These are phyloP conservation scores for Pythium aristosporum DNA, from an alignment of 352 stramenopile species.

Conservation along the genomic window DNA sequence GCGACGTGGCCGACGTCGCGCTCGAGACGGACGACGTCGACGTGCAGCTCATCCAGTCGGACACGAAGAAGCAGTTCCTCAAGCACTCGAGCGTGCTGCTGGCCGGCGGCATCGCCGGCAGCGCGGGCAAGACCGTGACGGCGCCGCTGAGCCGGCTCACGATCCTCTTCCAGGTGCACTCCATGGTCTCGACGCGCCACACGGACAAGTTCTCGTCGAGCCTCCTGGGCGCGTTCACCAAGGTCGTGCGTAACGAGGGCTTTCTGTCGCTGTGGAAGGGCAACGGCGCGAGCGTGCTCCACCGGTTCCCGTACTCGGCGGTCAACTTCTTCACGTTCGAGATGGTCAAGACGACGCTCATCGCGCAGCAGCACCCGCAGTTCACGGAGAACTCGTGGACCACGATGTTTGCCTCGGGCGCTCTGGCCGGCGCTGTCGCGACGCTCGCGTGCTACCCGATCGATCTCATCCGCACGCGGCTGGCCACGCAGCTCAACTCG, in stretches of 20 bases:
- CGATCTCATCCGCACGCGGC: conserved; percentile 93
- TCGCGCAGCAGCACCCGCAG: conserved; percentile 55
- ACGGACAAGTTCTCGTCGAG: conserved; percentile 82
- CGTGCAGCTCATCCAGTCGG: conserved; percentile 65
- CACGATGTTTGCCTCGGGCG: conserved; percentile 76
- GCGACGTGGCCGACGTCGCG: conserved; percentile 70
- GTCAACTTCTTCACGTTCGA: conserved; percentile 98
- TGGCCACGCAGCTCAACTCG: conserved; percentile 92
- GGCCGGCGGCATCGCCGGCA: conserved; percentile 92
- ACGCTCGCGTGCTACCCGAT: conserved; percentile 95
- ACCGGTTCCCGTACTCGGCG: conserved; percentile 96
- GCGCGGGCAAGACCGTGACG: conserved; percentile 94
- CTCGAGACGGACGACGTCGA: conserved; percentile 83
- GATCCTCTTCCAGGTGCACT: conserved; percentile 97
- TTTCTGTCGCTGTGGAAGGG: conserved; percentile 93
- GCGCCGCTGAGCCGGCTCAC: conserved; percentile 93
- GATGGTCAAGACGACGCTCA: conserved; percentile 80
- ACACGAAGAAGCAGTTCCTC: conserved; percentile 68
- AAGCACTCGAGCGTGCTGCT: conserved; percentile 81
- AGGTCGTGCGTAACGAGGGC: conserved; percentile 93
- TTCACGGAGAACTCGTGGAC: conserved; percentile 77
- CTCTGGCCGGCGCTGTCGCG: conserved; percentile 64
- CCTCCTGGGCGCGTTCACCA: conserved; percentile 76
- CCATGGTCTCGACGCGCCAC: conserved; percentile 90
- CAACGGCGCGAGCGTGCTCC: conserved; percentile 94